A percentile compares a stretch with the other conserved stretches of the same genome.
phyloP scores from a whole-genome alignment of 441 rosid genomes.

The Theobroma grandiflorum region DNA sequence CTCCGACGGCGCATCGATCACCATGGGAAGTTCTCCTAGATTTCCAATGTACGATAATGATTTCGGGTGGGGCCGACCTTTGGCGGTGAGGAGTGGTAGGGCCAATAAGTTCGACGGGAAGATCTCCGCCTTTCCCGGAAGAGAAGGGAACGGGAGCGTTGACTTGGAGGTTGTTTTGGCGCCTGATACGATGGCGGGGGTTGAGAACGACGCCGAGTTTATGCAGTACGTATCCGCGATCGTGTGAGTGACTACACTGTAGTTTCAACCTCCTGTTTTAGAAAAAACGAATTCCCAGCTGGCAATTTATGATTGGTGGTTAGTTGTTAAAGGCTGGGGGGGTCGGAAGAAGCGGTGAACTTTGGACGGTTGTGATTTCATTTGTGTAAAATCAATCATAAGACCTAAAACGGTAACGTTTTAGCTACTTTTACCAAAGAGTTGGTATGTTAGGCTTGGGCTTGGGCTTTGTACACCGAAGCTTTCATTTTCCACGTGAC shows the following conservation, averaged over 20 bases:
- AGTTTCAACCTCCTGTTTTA: too few species aligned
- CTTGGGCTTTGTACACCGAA: background rate
- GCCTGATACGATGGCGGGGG: slow-evolving; percentile 67
- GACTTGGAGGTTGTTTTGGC: slow-evolving; percentile 92
- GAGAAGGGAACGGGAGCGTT: slow-evolving; percentile 83
- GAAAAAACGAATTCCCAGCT: background rate
- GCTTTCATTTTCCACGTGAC: slow-evolving; percentile 11
- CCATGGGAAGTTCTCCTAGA: slow-evolving; percentile 98
- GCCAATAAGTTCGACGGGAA: slow-evolving; percentile 97
- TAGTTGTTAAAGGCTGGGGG: background rate
- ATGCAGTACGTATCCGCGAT: slow-evolving; percentile 76
- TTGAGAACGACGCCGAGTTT: slow-evolving; percentile 74
- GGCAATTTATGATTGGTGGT: background rate
- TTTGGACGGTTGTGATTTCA: slow-evolving; percentile 8
- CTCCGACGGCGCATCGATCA: slow-evolving; percentile 90
- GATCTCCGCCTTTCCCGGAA: slow-evolving; percentile 92
- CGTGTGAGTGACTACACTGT: slow-evolving; percentile 8
- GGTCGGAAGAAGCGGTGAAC: background rate
- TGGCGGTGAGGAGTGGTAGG: slow-evolving; percentile 87
- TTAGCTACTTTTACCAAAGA: background rate
- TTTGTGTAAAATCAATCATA: slow-evolving; percentile 11
- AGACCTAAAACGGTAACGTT: background rate
- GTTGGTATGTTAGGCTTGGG: background rate
- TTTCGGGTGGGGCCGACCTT: slow-evolving; percentile 94
- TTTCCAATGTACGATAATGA: slow-evolving; percentile 95